Evolutionary conservation across 2,329 filamentous ascomycete species (phyloP).

Genomic region (Huntiella omanensis): DNA sequence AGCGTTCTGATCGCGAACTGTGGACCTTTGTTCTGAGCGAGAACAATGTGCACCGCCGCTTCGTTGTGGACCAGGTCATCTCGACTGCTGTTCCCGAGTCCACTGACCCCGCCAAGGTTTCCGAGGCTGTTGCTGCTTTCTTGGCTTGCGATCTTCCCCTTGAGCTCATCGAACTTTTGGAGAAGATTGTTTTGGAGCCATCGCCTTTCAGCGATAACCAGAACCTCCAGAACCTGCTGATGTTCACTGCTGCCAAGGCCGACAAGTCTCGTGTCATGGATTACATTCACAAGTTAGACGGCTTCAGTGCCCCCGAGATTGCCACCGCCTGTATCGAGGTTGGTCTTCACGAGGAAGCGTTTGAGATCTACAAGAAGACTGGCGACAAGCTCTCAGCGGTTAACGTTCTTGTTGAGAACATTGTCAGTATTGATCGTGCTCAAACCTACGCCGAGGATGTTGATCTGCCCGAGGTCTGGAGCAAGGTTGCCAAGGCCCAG

Average conservation of each 20-base stretch:
- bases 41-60: slow-evolving; percentile 89
- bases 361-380: slow-evolving; percentile 97
- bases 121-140: slow-evolving; percentile 83
- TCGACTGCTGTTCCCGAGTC: slow-evolving; percentile 88
- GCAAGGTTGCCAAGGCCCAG: slow-evolving; percentile 93
- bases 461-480: slow-evolving; percentile 91
- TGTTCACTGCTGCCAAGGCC: slow-evolving; percentile 91
- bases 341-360: slow-evolving; percentile 87
- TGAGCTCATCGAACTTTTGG: slow-evolving; percentile 89
- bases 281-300: slow-evolving; percentile 81
- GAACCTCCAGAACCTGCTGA: slow-evolving; percentile 85
- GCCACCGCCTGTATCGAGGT: slow-evolving; percentile 85
- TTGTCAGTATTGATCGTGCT: slow-evolving; percentile 94
- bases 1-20: slow-evolving; percentile 73
- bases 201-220: slow-evolving; percentile 95
- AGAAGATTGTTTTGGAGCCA: slow-evolving; percentile 99
- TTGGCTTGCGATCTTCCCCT: slow-evolving; percentile 76
- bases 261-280: slow-evolving; percentile 90
- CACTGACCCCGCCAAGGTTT: slow-evolving; percentile 84
- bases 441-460: slow-evolving; percentile 91
- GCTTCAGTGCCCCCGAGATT: slow-evolving; percentile 84
- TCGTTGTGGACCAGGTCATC: slow-evolving; percentile 88
- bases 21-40: slow-evolving; percentile 90
- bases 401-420: slow-evolving; percentile 83
- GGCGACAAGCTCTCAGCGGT: slow-evolving; percentile 72